Conservation (phyloP, 352 stramenopile genomes). For the Elongisporangium anandrum region DNA sequence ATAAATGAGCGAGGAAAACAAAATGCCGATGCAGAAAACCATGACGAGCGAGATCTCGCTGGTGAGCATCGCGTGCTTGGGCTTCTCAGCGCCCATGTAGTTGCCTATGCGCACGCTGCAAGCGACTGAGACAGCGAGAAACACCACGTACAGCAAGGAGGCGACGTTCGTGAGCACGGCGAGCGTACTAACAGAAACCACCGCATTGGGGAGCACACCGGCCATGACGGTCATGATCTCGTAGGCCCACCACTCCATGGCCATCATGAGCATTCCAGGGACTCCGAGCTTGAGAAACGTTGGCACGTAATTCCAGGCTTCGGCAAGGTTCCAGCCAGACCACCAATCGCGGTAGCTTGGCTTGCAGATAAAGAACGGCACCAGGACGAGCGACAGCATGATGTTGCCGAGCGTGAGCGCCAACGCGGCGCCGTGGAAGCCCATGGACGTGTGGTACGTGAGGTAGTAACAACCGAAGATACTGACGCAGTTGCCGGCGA, state of each 20-base stretch:
- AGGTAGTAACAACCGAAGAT: conserved; percentile 64
- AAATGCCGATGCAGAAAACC: conserved; percentile 30
- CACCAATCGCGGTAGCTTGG: conserved; percentile 33
- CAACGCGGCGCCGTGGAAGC: conserved; percentile 71
- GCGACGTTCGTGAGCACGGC: conserved; percentile 70
- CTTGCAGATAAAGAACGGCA: conserved; percentile 45
- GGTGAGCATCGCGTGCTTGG: conserved; percentile 55
- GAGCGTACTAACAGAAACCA: conserved; percentile 65
- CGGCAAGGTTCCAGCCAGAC: conserved; percentile 40
- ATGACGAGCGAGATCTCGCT: conserved; percentile 40
- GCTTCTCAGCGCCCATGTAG: conserved; percentile 69
- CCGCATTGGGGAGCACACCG: conserved; percentile 56
- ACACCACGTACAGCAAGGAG: conserved; percentile 63
- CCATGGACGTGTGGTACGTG: conserved; percentile 57
- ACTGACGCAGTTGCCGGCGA: conserved; percentile 58
- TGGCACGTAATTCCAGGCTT: conserved; percentile 28
- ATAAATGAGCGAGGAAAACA: conserved; percentile 32
- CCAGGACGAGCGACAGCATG: conserved; percentile 38
- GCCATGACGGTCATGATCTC: conserved; percentile 66
- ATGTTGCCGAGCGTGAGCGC: conserved; percentile 58
- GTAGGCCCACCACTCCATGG: conserved; percentile 81
- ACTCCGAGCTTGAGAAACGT: conserved; percentile 54
- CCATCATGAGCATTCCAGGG: conserved; percentile 50
- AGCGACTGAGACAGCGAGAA: conserved; percentile 54
- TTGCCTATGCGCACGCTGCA: conserved; percentile 79